Evolutionary conservation across 805 yeast genomes (phyloP), one percentile per base, ranked within the genome.

Genomic region (Candida parachauliodes): DNA sequence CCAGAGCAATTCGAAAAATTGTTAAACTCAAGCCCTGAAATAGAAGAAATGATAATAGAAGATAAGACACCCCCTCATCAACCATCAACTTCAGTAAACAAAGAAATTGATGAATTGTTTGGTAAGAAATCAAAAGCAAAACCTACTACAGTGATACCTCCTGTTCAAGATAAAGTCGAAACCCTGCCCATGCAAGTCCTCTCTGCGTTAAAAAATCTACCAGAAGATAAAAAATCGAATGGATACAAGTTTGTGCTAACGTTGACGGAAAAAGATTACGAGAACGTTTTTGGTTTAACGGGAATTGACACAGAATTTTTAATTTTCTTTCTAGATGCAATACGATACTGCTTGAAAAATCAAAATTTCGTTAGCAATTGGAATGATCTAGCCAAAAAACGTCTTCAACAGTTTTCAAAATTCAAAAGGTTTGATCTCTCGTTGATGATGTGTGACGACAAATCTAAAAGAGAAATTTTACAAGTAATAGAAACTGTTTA

Each of bases 231-330:
- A 39, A 62, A 48, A 37, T 39, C 30, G 2, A 44, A 44, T 3
- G 68, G 72, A 2, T 72, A 68, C 38, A 32, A 45, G 9, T 71
- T 66, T 41, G 57, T 73, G 1, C 41, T 74, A 4, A 36, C 41
- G 2, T 25, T 74, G 1, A 42, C 57, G 1, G 32, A 59, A 0
- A 31, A 41, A 0, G 49, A 52, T 1, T 60, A 64, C 27, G 12
- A 42, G 1, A 47, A 48, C 8, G 42, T 71, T 2, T 78, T 74
- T 39, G 46, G 51, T 6, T 37, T 49, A 3, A 63, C 71, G 8
- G 81, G 80, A 1, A 51, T 79, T 1, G 84, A 79, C 26, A 47
- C 70, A 0, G 72, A 68, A 9, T 66, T 73, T 41, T 52, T 79
- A 6, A 60, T 59, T n/a, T 70, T 75, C 41, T 70, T 62, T 39